phyloP scores from a whole-genome alignment of 768 basidiomycete species.

The Lactarius indigo region DNA sequence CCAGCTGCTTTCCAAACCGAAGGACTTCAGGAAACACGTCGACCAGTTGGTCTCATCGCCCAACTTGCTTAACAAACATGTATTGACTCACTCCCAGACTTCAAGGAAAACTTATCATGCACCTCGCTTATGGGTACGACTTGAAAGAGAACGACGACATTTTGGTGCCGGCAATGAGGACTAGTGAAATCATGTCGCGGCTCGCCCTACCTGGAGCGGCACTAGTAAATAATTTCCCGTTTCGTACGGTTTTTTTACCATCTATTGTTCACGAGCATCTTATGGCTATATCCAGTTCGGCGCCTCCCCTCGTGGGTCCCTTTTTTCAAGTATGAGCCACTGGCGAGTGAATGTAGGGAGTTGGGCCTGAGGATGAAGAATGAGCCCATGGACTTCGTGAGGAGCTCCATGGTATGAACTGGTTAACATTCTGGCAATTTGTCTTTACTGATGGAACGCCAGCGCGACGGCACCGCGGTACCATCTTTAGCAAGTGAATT shows the following conservation, averaged over 20 bases:
- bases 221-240: conserved; percentile 6
- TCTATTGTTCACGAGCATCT: background rate
- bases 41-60: background rate
- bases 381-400: background rate
- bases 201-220: conserved; percentile 1
- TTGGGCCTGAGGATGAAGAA: background rate
- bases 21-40: background rate
- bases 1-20: background rate
- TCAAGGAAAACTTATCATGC: conserved; percentile 4
- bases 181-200: background rate
- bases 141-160: no score
- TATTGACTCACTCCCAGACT: background rate
- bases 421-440: background rate
- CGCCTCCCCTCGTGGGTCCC: conserved; percentile 1
- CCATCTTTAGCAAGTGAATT: background rate
- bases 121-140: conserved; percentile 9
- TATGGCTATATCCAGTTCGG: background rate
- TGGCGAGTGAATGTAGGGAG: background rate
- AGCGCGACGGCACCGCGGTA: background rate
- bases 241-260: background rate
- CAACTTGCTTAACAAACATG: no score
- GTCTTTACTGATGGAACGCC: background rate
- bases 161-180: background rate
- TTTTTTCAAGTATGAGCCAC: background rate
- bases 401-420: background rate